Percentiles rank a stretch among this genome's conserved stretches.
Conservation (phyloP, 2,329 filamentous ascomycete species). For the Pezicula rhizophila region DNA sequence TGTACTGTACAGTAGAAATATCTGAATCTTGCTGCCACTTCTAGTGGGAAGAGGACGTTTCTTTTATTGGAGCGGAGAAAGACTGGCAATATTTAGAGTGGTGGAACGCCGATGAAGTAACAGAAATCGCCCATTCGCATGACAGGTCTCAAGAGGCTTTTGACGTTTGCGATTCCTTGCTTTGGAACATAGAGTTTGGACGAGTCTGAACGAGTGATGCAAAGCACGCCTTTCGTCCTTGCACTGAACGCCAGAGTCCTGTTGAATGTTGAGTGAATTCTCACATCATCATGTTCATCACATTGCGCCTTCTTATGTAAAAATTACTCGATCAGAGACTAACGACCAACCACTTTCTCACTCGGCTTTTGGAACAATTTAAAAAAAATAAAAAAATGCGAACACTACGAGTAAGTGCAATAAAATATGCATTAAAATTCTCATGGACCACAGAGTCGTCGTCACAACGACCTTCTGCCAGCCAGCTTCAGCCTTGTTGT, state of each 20-base stretch:
- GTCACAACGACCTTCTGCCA: not conserved
- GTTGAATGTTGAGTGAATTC: not conserved
- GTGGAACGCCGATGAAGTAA: not conserved
- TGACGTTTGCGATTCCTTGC: not conserved
- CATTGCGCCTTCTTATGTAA: not conserved
- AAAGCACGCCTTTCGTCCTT: not conserved
- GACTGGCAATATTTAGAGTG: not conserved
- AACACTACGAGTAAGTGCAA: no score
- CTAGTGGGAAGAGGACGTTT: not conserved
- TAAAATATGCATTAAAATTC: not conserved
- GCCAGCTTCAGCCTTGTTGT: no score
- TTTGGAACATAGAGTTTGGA: not conserved
- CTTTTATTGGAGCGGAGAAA: not conserved
- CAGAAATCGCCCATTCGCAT: not conserved
- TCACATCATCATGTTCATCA: not conserved
- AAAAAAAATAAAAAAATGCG: no score
- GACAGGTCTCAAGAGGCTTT: not conserved
- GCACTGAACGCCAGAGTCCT: no score
- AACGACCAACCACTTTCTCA: no score
- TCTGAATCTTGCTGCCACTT: not conserved
- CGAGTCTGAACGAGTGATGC: no score
- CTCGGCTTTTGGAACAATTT: no score
- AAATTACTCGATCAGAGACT: not conserved
- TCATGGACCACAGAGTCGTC: conserved; percentile 2
- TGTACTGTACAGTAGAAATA: no score